Base-by-base conservation (phyloP, 2,329 filamentous ascomycete genomes). In the Fusarium sp. region DNA sequence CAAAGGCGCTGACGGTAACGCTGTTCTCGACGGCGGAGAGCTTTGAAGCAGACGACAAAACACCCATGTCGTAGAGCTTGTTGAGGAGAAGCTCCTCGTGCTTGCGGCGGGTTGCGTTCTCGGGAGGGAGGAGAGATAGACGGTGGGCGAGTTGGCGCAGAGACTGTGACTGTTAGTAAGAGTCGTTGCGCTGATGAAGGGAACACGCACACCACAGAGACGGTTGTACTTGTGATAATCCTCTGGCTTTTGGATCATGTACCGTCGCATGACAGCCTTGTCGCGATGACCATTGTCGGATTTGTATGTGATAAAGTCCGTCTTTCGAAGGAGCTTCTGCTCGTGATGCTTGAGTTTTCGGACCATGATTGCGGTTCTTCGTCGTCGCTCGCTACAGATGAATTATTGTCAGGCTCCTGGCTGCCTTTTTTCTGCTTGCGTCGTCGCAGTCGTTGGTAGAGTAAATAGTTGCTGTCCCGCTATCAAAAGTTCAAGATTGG, bases 321-420 rank as follows among this genome's bases (percentile, higher is more conserved):
- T 94, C 80, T 88, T 88, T 78, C 95, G 95, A 75, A 98, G 88
- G 78, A 98, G 91, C 86, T 96, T 97, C 79, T 96, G 89, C 89
- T 99, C 96, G 82, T 97, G 95, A 82, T 97, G 89, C 83, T 97
- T 98, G 78, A 99, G 89, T 84, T 97, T 94, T 75, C 96, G 91
- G 73, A 97, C 93, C 96, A 98, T 98, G 26, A 72, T 86, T 78
- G 45, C 62, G 65, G 26, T 16, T n/a, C 30, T 7, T 45, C 16
- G 30, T 18, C 51, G 45, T 34, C 7, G 18, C 26, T 4, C 8
- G 47, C 12, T 50, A 33, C 11, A 47, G 3, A 8, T 11, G 0
- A 6, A 13, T 16, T 18, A 7, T 8, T 37, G 10, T 6, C 3
- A 3, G 16, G 36, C 11, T 15, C 23, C n/a, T 34, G 6, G n/a